Evolutionary conservation across 2,329 filamentous ascomycete genomes (phyloP).

Genomic region (Xylaria hypoxylon): DNA sequence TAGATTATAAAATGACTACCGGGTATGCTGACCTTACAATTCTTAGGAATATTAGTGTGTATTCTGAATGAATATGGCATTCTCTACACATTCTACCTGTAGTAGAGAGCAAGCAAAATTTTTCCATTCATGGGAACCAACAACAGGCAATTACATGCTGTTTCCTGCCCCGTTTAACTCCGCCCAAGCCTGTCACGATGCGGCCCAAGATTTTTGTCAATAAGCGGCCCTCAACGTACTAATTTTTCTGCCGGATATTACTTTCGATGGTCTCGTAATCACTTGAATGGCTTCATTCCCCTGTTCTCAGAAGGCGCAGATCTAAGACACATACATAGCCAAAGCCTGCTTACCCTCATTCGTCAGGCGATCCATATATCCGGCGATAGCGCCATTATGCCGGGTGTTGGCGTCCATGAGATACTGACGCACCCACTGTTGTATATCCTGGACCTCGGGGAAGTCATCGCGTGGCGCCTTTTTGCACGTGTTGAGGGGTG

Average conservation of each 20-base stretch:
- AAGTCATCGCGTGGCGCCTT: conserved; percentile 81
- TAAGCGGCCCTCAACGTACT: neutral
- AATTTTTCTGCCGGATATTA: neutral
- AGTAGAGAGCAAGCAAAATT: neutral
- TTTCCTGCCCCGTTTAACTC: conserved; percentile 8
- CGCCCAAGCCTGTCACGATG: conserved; percentile 8
- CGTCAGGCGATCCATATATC: conserved; percentile 78
- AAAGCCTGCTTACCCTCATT: conserved; percentile 68
- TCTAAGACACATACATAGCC: conserved; percentile 60
- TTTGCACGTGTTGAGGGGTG: conserved; percentile 90
- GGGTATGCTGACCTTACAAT: neutral
- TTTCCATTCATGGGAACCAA: conserved; percentile 3
- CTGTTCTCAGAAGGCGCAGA: neutral
- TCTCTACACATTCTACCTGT: neutral
- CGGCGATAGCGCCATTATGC: conserved; percentile 76
- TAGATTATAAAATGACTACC: neutral
- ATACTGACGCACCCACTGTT: conserved; percentile 86
- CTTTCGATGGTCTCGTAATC: conserved; percentile 1
- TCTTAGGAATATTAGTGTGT: conserved; percentile 7
- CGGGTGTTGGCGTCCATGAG: conserved; percentile 81
- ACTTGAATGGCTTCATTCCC: conserved; percentile 1
- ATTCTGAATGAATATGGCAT: conserved; percentile 24
- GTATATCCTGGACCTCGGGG: conserved; percentile 82
- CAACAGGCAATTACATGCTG: conserved; percentile 10
- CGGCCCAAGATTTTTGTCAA: neutral